Evolutionary conservation across 371 early-diverging fungal species (phyloP).

Genomic region (Choanephora cucurbitarum): DNA sequence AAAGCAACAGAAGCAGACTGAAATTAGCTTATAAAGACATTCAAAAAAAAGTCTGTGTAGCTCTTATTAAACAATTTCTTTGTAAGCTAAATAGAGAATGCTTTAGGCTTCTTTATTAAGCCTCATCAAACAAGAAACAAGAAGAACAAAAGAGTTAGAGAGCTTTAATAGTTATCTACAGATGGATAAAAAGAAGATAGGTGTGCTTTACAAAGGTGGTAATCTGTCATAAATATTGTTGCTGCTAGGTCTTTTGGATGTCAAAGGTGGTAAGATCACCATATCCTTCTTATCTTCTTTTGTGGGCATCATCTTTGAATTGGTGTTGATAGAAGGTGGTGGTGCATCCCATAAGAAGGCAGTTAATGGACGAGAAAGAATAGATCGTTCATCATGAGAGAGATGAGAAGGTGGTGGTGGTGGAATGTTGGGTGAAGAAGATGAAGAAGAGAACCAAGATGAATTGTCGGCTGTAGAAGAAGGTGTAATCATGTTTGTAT

Average conservation of each 20-base stretch:
- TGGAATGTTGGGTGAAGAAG: not conserved
- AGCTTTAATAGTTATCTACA: too few relatives aligned
- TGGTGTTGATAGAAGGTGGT: slow-evolving; percentile 5
- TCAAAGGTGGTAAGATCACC: slow-evolving; percentile 26
- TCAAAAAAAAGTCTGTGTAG: too few relatives aligned
- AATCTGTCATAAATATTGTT: slow-evolving; percentile 7
- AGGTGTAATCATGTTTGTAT: too few relatives aligned
- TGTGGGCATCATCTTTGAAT: not conserved
- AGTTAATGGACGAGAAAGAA: slow-evolving; percentile 38
- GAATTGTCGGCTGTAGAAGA: not conserved
- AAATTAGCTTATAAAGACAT: too few relatives aligned
- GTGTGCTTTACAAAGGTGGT: slow-evolving; percentile 1
- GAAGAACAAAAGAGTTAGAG: too few relatives aligned
- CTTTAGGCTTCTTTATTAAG: too few relatives aligned
- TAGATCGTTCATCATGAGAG: slow-evolving; percentile 17
- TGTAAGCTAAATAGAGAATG: too few relatives aligned
- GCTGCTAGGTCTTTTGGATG: slow-evolving; percentile 5
- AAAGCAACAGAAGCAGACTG: too few relatives aligned
- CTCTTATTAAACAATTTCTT: too few relatives aligned
- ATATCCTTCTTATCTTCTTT: slow-evolving; percentile 12
- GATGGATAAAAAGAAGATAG: too few relatives aligned
- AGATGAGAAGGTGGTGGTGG: not conserved
- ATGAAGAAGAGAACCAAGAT: slow-evolving; percentile 11
- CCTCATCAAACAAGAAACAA: too few relatives aligned
- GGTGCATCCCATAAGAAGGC: slow-evolving; percentile 41